These are phyloP conservation scores for Torrubiella hemipterigena DNA, from an alignment of 2,329 filamentous ascomycete genomes.

Conservation along the genomic window DNA sequence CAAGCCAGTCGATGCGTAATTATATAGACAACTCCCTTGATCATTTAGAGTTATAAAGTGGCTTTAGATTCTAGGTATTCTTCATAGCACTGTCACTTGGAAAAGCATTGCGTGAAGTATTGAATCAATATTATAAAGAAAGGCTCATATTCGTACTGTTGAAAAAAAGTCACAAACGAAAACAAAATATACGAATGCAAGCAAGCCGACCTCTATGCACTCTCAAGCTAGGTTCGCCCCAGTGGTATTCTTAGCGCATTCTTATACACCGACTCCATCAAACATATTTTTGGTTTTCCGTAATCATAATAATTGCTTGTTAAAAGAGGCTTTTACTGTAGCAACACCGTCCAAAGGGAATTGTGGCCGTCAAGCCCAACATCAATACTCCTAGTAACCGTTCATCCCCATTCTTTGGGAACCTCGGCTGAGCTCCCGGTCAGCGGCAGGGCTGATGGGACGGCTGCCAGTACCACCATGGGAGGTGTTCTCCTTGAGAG, in stretches of 20 bases:
- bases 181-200: neutral
- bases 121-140: no score
- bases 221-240: neutral
- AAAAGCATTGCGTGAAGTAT: no score
- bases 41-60: no score
- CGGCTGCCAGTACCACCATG: conserved; percentile 65
- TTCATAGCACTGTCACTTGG: no score
- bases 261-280: neutral
- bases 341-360: conserved; percentile 2
- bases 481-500: conserved; percentile 94
- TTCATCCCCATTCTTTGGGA: conserved; percentile 98
- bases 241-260: neutral
- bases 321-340: neutral
- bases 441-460: conserved; percentile 89
- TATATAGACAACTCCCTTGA: no score
- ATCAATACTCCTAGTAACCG: conserved; percentile 59
- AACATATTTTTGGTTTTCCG: neutral
- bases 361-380: conserved; percentile 12
- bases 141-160: neutral
- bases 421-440: conserved; percentile 91
- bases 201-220: neutral
- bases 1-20: no score
- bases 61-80: no score
- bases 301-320: neutral
- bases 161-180: neutral